Percentiles rank a stretch among this genome's conserved stretches.
These are phyloP conservation scores for Sclerotinia nivalis DNA, from an alignment of 2,329 filamentous ascomycete genomes.

Conservation along the genomic window DNA sequence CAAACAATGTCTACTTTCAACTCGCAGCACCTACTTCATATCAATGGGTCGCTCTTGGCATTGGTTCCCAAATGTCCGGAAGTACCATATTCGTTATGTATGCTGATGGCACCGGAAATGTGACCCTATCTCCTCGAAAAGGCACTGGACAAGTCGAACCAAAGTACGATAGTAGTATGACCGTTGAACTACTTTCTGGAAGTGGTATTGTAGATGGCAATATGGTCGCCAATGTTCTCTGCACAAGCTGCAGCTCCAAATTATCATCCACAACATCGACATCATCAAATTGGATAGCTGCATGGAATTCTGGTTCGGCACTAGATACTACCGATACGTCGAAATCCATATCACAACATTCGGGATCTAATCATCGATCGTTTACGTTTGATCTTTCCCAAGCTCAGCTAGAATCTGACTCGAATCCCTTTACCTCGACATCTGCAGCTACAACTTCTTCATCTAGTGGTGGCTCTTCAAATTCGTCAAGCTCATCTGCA, in stretches of 20 bases:
- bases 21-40: constrained; percentile 54
- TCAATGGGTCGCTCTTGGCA: constrained; percentile 59
- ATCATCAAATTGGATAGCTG: constrained; percentile 36
- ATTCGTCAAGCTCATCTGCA: neutral
- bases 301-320: constrained; percentile 35
- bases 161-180: constrained; percentile 45
- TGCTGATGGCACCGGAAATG: constrained; percentile 50
- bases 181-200: constrained; percentile 48
- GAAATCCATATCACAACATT: constrained; percentile 32
- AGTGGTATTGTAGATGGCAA: constrained; percentile 54
- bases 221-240: constrained; percentile 59
- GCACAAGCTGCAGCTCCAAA: constrained; percentile 40
- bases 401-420: constrained; percentile 31
- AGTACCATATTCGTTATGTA: constrained; percentile 63
- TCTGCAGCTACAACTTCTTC: constrained; percentile 21
- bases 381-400: constrained; percentile 36
- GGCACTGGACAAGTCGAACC: constrained; percentile 49
- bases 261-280: constrained; percentile 29
- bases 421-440: constrained; percentile 34
- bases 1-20: constrained; percentile 58
- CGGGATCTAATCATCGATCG: constrained; percentile 15
- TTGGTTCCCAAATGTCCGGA: constrained; percentile 55
- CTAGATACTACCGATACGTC: constrained; percentile 31
- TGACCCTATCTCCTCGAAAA: constrained; percentile 56
- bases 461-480: constrained; percentile 10